Conservation (phyloP, 1,139 yeast species). For the Nakaseomyces bracarensis region DNA sequence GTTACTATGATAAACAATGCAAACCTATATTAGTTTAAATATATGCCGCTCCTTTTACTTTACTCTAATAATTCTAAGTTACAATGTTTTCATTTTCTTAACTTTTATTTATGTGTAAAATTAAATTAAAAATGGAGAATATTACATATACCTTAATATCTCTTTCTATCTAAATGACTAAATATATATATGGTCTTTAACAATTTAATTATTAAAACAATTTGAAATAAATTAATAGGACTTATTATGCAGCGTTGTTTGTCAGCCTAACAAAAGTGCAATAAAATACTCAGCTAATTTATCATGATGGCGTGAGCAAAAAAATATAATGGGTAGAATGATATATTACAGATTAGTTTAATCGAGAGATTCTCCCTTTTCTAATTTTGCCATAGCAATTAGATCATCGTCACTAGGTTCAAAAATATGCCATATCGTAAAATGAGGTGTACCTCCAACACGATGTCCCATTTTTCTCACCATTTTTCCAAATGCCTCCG, state of each 20-base stretch:
- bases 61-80: too few relatives aligned
- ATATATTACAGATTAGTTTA: not conserved
- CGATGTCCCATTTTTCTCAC: constrained; percentile 73
- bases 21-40: too few relatives aligned
- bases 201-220: not conserved
- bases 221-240: not conserved
- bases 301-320: not conserved
- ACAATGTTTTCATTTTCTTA: too few relatives aligned
- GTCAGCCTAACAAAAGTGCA: not conserved
- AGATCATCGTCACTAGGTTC: constrained; percentile 93
- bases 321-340: not conserved
- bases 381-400: constrained; percentile 54
- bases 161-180: constrained; percentile 5
- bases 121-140: too few relatives aligned
- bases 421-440: constrained; percentile 87
- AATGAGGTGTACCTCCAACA: constrained; percentile 81
- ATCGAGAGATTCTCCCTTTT: constrained; percentile 36
- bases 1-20: too few relatives aligned
- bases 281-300: not conserved
- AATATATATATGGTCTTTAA: constrained; percentile 3
- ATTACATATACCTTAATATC: not conserved
- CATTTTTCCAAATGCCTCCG: constrained; percentile 87
- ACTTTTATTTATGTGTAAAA: too few relatives aligned
- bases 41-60: too few relatives aligned
- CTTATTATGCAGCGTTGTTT: not conserved